Base-by-base conservation (phyloP, 2,329 filamentous ascomycete species). In the Nemania sp. region DNA sequence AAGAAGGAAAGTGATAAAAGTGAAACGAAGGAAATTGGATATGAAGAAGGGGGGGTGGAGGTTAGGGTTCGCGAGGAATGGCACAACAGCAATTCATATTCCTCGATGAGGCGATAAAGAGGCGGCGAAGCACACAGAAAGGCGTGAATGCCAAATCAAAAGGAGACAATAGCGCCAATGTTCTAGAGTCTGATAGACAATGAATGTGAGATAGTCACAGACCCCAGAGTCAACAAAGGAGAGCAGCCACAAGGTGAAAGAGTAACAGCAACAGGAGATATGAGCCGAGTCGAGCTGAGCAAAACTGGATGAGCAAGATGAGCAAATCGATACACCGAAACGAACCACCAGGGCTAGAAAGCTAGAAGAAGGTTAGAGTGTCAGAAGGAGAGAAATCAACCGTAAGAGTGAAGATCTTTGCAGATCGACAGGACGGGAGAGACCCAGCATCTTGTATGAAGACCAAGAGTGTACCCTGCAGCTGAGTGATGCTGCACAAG, bases 11-110 rank as follows among this genome's bases (percentile, higher is more conserved):
- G 57, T 66, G 65, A 65, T 7, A 45, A 62, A 56, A 58, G n/a
- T 49, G 61, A 68, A 71, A 70, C 56, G 62, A 70, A 70, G 15
- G 45, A 73, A 75, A 68, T 52, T 45, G 63, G 58, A 62, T 11
- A 66, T 62, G 53, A 54, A 49, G 53, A 54, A 49, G 52, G 51
- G 38, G 26, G 35, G n/a, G 4, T 27, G 22, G 20, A 52, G 24
- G 47, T 73, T 47, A 74, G 45, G 68, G 66, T 56, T 69, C 55
- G 62, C 58, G 45, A 64, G 51, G 45, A 60, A 70, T 54, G 70
- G 73, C 66, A 59, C 56, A 66, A 47, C 70, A 61, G 62, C 58
- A 54, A 56, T 74, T 75, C 73, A 77, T 77, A 76, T 76, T 69
- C 66, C 65, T 68, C 55, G 55, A 59, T 5, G 58, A 57, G 61